Base-by-base conservation (phyloP, 352 stramenopile species). In the Phytophthora kernoviae region DNA sequence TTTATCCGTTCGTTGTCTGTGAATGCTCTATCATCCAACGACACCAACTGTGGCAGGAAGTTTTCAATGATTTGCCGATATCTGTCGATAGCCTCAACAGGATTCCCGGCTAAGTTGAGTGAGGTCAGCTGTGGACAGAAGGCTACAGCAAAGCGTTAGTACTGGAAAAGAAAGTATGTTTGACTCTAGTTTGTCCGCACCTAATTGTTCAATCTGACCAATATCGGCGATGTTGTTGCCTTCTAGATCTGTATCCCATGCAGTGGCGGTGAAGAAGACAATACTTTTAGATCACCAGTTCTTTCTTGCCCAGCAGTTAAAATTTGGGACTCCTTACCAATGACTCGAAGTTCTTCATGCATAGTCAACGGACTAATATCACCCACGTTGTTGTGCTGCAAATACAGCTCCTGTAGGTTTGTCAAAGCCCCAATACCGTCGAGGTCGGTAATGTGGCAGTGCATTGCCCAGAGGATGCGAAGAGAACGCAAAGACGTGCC, bases 401-500 rank as follows among this genome's bases (percentile, higher is more conserved):
- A 53, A 43, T 91, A 86, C 10, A 97, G 70, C 49, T 96, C 80
- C 33, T 86, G 79, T 26, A 97, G 63, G 12, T 71, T 79, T n/a
- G 75, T 74, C 27, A 97, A 75, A 12, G 85, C 87, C 41, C 84
- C 71, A 51, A 97, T 96, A 42, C 89, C 89, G 41, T 97, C 88
- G 10, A 97, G 73, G 33, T 96, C 87, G 32, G 57, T 72, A 34
- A 97, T 84, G 12, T 71, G 70, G 42, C 87, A 91, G 41, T 80
- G 59, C 47, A 78, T 72, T 27, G 91, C 66, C 54, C 74, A 87
- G 26, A 97, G 73, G 34, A 85, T 71, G 14, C 77, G 75, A 7
- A 97, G 66, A 22, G 66, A 76, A 24, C 84, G 70, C 15, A 96
- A 65, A 11, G 83, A 92, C 30, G 84, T 96, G 14, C 89, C 89